Conservation (phyloP, 2,329 filamentous ascomycete genomes). For the Colletotrichum incanum region DNA sequence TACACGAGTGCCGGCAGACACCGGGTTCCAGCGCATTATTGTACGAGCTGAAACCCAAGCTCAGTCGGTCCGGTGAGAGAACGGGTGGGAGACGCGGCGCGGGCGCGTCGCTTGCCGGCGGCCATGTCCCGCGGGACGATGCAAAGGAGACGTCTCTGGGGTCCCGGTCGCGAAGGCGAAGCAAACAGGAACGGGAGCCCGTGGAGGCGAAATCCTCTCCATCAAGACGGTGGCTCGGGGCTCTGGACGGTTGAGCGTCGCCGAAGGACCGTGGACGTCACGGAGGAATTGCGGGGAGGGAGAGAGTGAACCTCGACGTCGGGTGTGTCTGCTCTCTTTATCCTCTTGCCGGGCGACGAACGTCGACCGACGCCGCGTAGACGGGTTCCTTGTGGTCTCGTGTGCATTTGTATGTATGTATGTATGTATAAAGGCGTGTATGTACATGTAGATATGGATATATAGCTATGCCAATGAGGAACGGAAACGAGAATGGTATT, state of each 20-base stretch:
- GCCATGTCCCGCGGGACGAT: neutral
- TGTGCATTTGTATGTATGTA: neutral
- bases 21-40: neutral
- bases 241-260: neutral
- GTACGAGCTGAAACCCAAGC: neutral
- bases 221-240: neutral
- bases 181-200: neutral
- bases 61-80: neutral
- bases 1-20: neutral
- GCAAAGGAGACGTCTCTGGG: neutral
- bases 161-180: neutral
- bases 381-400: neutral
- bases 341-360: neutral
- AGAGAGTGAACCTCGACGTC: neutral
- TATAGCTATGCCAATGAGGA: neutral
- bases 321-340: neutral
- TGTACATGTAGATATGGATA: neutral
- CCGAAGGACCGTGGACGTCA: neutral
- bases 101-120: neutral
- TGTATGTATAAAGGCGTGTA: neutral
- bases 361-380: neutral
- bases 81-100: neutral
- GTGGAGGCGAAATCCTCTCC: neutral
- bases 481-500: neutral
- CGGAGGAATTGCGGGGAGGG: neutral